A percentile compares a stretch with the other conserved stretches of the same genome.
These are phyloP conservation scores for Pichia sp. DNA, from an alignment of 1,139 yeast species.

Conservation along the genomic window DNA sequence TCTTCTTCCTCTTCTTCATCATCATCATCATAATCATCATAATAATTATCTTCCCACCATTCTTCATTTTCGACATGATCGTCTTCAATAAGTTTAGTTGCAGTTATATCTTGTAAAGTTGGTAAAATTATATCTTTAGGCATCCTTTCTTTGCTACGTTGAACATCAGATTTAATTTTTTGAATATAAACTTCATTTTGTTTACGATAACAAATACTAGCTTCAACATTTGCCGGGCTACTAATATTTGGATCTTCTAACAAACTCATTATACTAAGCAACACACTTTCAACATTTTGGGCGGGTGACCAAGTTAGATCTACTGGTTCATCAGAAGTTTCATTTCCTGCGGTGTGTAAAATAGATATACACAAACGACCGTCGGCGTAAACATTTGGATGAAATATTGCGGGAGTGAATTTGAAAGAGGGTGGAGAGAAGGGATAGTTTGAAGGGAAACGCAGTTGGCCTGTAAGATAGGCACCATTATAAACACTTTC, in stretches of 20 bases:
- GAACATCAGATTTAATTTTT: slow-evolving; percentile 78
- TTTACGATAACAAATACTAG: slow-evolving; percentile 86
- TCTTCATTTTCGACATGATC: slow-evolving; percentile 80
- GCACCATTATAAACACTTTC: slow-evolving; percentile 94
- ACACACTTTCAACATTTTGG: slow-evolving; percentile 87
- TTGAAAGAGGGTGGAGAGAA: slow-evolving; percentile 91
- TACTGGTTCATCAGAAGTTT: slow-evolving; percentile 86
- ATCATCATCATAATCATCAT: slow-evolving; percentile 52
- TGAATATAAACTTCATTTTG: slow-evolving; percentile 74
- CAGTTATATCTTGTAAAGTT: slow-evolving; percentile 41
- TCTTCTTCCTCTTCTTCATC: slow-evolving; percentile 31
- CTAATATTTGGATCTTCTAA: slow-evolving; percentile 85
- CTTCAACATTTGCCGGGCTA: slow-evolving; percentile 96
- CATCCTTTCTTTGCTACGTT: slow-evolving; percentile 72
- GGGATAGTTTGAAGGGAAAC: slow-evolving; percentile 88
- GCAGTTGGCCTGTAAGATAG: slow-evolving; percentile 87
- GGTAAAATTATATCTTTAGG: slow-evolving; percentile 87
- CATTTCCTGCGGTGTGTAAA: slow-evolving; percentile 70
- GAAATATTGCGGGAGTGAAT: slow-evolving; percentile 92
- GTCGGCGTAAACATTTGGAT: slow-evolving; percentile 92
- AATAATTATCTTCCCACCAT: slow-evolving; percentile 65
- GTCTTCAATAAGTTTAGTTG: slow-evolving; percentile 34
- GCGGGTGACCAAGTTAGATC: slow-evolving; percentile 96
- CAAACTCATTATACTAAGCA: slow-evolving; percentile 82
- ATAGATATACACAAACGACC: slow-evolving; percentile 93